A percentile compares a stretch with the other conserved stretches of the same genome.
Conservation (phyloP, 2,329 filamentous ascomycete genomes). For the Volutella citrinella region DNA sequence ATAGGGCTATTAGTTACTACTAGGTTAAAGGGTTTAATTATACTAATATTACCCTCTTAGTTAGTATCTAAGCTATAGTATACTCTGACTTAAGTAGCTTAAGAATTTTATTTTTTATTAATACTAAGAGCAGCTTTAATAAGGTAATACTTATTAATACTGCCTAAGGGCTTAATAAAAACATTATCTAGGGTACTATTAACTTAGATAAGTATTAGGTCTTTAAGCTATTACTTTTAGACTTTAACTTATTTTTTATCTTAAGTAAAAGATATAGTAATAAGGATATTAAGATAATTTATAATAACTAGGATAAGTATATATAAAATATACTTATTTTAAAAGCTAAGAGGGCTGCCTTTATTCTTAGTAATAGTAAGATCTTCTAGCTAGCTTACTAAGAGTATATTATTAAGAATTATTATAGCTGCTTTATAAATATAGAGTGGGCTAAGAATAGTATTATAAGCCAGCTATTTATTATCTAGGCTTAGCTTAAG, state of each 20-base stretch:
- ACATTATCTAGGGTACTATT: constrained; percentile 34
- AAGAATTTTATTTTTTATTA: constrained; percentile 39
- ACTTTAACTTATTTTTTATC: constrained; percentile 26
- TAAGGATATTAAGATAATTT: constrained; percentile 34
- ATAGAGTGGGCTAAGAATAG: constrained; percentile 38
- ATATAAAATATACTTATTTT: constrained; percentile 37
- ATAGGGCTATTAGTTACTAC: constrained; percentile 35
- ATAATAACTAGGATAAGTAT: constrained; percentile 24
- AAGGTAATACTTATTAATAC: constrained; percentile 36
- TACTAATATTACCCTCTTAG: constrained; percentile 24
- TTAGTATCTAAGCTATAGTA: constrained; percentile 29
- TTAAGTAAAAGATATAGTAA: constrained; percentile 32
- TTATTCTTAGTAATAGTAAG: constrained; percentile 32
- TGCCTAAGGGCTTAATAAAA: constrained; percentile 36
- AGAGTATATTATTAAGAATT: constrained; percentile 32
- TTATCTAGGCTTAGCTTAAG: constrained; percentile 36
- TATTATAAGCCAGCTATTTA: constrained; percentile 26
- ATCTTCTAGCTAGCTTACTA: constrained; percentile 34
- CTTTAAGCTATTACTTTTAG: constrained; percentile 32
- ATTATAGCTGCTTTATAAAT: constrained; percentile 35
- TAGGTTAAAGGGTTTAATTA: constrained; percentile 27
- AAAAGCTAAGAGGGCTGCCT: constrained; percentile 29
- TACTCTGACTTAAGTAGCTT: constrained; percentile 32
- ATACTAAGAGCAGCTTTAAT: constrained; percentile 37
- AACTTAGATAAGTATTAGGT: constrained; percentile 38